Percentiles rank a stretch among this genome's conserved stretches.
Conservation (phyloP, 441 rosid species). For the Omphalea diandra region DNA sequence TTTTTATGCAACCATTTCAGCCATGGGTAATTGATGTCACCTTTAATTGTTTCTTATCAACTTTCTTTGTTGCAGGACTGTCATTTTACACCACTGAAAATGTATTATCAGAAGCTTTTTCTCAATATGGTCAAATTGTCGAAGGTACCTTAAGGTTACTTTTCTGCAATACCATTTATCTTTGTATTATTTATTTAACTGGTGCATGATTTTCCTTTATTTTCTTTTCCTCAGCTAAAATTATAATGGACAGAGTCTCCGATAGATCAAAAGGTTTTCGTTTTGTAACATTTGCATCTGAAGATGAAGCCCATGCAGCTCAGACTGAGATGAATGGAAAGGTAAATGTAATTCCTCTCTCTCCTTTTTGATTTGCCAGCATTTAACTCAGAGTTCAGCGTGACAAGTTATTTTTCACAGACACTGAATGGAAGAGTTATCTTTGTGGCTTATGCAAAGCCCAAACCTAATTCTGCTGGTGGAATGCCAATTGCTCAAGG, state of each 20-base stretch:
- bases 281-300: constrained; percentile 83
- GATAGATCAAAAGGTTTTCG: constrained; percentile 86
- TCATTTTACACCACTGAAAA: constrained; percentile 69
- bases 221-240: constrained; percentile 47
- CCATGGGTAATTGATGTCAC: background rate
- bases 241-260: constrained; percentile 60
- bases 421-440: constrained; percentile 63
- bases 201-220: background rate
- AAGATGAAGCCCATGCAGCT: constrained; percentile 71
- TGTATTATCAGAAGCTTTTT: constrained; percentile 67
- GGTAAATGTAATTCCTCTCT: constrained; percentile 33
- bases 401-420: constrained; percentile 35
- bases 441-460: constrained; percentile 74
- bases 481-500: constrained; percentile 80
- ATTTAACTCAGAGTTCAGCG: background rate
- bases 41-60: background rate
- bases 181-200: background rate
- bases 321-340: constrained; percentile 61
- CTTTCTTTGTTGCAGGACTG: constrained; percentile 46
- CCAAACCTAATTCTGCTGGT: constrained; percentile 28
- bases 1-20: background rate
- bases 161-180: background rate
- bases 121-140: constrained; percentile 80
- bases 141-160: constrained; percentile 46
- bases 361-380: background rate